Percentiles rank a stretch among this genome's conserved stretches.
Conservation (phyloP, 192 early-diverging fungal genomes). For the Backusella parvicylindrica region DNA sequence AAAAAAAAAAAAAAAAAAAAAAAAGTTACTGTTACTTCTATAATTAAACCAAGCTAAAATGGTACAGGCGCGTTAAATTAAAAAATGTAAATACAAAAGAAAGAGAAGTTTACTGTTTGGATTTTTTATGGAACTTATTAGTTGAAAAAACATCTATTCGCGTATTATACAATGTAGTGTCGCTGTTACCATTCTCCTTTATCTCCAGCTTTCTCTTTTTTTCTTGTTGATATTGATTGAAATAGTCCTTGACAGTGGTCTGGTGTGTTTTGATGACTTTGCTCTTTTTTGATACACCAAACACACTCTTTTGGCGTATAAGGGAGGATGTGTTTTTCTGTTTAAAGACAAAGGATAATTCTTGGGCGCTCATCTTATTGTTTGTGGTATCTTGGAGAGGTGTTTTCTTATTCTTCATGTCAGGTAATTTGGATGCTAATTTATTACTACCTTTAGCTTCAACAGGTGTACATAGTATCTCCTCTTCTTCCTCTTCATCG, state of each 20-base stretch:
- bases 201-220: background rate
- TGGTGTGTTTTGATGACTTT: background rate
- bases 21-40: too few relatives aligned
- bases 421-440: background rate
- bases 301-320: background rate
- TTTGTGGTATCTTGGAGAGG: background rate
- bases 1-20: too few relatives aligned
- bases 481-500: background rate
- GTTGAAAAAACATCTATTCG: background rate
- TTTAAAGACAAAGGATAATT: background rate
- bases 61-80: too few relatives aligned
- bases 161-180: background rate
- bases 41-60: too few relatives aligned
- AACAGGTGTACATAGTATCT: background rate
- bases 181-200: background rate
- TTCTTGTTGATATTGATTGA: background rate
- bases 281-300: background rate
- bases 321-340: background rate
- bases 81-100: too few relatives aligned
- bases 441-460: background rate
- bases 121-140: background rate
- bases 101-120: too few relatives aligned
- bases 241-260: background rate
- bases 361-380: background rate
- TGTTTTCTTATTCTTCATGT: background rate